Percentiles rank a stretch among this genome's conserved stretches.
These are phyloP conservation scores for Ricinus communis DNA, from an alignment of 345 rosid genomes.

Conservation along the genomic window DNA sequence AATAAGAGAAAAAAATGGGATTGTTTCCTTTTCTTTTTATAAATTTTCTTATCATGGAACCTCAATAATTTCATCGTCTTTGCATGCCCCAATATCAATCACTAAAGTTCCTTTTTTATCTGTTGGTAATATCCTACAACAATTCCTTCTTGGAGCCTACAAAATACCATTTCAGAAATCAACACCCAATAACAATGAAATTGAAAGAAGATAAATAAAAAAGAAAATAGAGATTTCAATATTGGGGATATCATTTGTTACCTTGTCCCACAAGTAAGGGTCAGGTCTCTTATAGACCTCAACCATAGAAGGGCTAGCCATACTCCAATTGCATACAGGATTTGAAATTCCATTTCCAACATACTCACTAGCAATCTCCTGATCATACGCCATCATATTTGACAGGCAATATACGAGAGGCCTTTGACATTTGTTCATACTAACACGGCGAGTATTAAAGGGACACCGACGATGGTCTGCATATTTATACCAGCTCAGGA, in stretches of 20 bases:
- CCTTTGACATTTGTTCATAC: slow-evolving; percentile 42
- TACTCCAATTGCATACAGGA: slow-evolving; percentile 46
- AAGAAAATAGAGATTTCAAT: not conserved
- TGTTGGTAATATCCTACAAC: slow-evolving; percentile 45
- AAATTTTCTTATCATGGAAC: too few species aligned
- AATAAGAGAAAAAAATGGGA: too few species aligned
- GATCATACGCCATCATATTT: slow-evolving; percentile 11
- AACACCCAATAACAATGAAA: too few species aligned
- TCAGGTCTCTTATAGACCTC: slow-evolving; percentile 47
- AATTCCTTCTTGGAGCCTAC: slow-evolving; percentile 61
- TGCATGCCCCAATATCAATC: slow-evolving; percentile 47
- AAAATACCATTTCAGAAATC: too few species aligned
- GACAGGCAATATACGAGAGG: slow-evolving; percentile 52
- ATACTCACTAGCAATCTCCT: slow-evolving; percentile 50
- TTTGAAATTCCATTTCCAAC: slow-evolving; percentile 16
- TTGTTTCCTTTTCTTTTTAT: too few species aligned
- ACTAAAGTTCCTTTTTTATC: slow-evolving; percentile 37
- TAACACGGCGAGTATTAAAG: slow-evolving; percentile 56
- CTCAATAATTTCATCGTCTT: slow-evolving; percentile 45
- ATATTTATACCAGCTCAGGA: slow-evolving; percentile 55
- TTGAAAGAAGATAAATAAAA: too few species aligned
- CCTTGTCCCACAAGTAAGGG: slow-evolving; percentile 55
- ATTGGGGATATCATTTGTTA: not conserved
- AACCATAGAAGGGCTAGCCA: slow-evolving; percentile 32
- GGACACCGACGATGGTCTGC: slow-evolving; percentile 34